Conservation (phyloP, 495 filamentous ascomycete species). For the Arthonia radiata region DNA sequence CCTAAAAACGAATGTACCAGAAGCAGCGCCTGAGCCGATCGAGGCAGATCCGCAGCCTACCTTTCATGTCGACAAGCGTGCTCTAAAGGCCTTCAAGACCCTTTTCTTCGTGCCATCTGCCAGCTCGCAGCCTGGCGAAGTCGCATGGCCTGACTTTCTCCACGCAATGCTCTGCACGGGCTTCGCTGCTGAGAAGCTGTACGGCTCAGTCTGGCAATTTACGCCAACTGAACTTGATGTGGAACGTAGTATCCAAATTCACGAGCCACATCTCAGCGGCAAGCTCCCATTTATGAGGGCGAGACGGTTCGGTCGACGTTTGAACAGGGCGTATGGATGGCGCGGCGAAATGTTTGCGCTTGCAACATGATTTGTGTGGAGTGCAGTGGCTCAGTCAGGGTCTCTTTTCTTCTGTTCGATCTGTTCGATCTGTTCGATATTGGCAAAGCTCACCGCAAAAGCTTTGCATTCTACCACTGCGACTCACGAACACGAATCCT, state of each 20-base stretch:
- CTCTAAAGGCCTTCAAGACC: slow-evolving; percentile 20
- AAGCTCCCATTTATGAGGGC: slow-evolving; percentile 21
- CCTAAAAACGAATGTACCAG: neutral
- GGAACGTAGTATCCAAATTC: slow-evolving; percentile 24
- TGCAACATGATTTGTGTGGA: no score
- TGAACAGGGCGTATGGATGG: slow-evolving; percentile 24
- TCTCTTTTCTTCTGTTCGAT: no score
- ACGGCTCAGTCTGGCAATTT: slow-evolving; percentile 30
- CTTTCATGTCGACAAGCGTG: slow-evolving; percentile 18
- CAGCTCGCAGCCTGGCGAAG: slow-evolving; percentile 15
- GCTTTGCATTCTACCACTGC: no score
- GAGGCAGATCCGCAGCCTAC: slow-evolving; percentile 7
- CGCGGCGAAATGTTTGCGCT: slow-evolving; percentile 13
- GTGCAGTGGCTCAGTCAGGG: no score
- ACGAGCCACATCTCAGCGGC: slow-evolving; percentile 23
- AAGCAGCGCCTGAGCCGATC: slow-evolving; percentile 1
- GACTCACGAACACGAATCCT: no score
- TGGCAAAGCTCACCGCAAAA: no score
- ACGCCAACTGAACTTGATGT: slow-evolving; percentile 15
- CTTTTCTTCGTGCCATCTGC: slow-evolving; percentile 17
- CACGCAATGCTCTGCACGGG: slow-evolving; percentile 23
- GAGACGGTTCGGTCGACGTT: slow-evolving; percentile 17
- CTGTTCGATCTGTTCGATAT: no score
- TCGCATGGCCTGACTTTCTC: slow-evolving; percentile 26
- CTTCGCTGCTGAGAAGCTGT: slow-evolving; percentile 22